These are phyloP conservation scores for Debaryomyces sp. DNA, from an alignment of 1,139 yeast species.

Conservation along the genomic window DNA sequence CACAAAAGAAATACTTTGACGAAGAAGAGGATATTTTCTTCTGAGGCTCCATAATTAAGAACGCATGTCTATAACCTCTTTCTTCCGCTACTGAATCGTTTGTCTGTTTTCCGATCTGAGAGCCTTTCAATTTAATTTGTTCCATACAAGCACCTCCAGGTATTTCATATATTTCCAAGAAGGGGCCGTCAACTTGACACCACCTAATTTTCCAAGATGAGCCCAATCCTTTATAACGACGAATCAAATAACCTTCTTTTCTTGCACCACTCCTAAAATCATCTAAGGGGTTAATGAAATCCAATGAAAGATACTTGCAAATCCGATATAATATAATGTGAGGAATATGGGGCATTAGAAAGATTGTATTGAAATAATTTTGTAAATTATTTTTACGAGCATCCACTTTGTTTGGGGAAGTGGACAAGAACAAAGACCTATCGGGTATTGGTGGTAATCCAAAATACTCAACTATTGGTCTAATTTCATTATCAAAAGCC, in stretches of 20 bases:
- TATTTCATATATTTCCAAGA: conserved; percentile 59
- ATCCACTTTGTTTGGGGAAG: conserved; percentile 69
- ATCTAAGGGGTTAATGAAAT: conserved; percentile 66
- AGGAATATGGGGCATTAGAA: conserved; percentile 66
- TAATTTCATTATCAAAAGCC: conserved; percentile 57
- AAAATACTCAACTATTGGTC: conserved; percentile 57
- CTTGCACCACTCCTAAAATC: conserved; percentile 56
- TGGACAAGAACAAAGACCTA: conserved; percentile 53
- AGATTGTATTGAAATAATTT: conserved; percentile 61
- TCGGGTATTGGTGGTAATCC: conserved; percentile 69
- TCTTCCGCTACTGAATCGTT: conserved; percentile 64
- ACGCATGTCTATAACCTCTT: conserved; percentile 76
- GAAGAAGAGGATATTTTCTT: conserved; percentile 52
- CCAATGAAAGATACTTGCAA: conserved; percentile 69
- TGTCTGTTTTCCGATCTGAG: conserved; percentile 69
- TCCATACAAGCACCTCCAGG: conserved; percentile 65
- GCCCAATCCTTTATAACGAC: conserved; percentile 59
- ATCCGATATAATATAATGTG: conserved; percentile 53
- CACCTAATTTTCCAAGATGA: conserved; percentile 73
- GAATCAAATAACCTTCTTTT: conserved; percentile 71
- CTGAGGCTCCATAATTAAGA: conserved; percentile 66
- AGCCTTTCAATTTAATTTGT: conserved; percentile 55
- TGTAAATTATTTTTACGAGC: conserved; percentile 56
- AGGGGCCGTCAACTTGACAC: conserved; percentile 71
- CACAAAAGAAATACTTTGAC: conserved; percentile 73